Evolutionary conservation across 2,329 filamentous ascomycete species (phyloP).

Genomic region (Alternaria postmessia): DNA sequence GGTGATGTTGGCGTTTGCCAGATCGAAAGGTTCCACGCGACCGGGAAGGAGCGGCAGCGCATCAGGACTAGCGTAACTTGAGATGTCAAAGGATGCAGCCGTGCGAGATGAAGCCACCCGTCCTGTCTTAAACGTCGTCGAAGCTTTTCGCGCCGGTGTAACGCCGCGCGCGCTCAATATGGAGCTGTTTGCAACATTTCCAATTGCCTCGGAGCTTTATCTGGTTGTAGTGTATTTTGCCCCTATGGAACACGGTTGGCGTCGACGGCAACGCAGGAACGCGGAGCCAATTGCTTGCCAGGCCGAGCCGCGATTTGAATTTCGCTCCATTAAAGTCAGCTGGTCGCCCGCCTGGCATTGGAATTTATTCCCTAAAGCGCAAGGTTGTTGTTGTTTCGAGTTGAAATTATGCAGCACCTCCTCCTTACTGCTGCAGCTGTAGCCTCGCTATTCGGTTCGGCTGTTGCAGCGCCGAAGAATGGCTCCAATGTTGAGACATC

Average conservation of each 20-base stretch:
- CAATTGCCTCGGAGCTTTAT: conserved; percentile 9
- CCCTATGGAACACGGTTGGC: background rate
- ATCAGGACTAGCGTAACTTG: conserved; percentile 2
- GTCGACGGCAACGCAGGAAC: conserved; percentile 8
- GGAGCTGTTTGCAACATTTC: background rate
- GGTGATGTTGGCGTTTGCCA: background rate
- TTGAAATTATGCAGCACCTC: conserved; percentile 26
- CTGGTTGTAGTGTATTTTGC: conserved; percentile 3
- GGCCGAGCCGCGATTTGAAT: conserved; percentile 9
- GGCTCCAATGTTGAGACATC: conserved; percentile 33
- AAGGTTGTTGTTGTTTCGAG: conserved; percentile 6
- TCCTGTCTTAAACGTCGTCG: conserved; percentile 7
- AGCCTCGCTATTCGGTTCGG: conserved; percentile 18
- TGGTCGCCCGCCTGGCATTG: background rate
- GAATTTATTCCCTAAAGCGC: background rate
- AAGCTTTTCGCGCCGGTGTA: conserved; percentile 7
- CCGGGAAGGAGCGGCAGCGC: background rate
- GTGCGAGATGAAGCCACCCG: conserved; percentile 11
- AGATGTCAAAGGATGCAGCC: background rate
- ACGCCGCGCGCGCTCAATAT: background rate
- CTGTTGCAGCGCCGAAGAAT: conserved; percentile 11
- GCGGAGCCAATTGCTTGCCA: conserved; percentile 7
- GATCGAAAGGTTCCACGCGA: background rate
- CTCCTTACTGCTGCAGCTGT: conserved; percentile 19
- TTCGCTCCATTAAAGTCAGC: conserved; percentile 12